Base-by-base conservation (phyloP, 2,329 filamentous ascomycete genomes). In the Claviceps pazoutovae region DNA sequence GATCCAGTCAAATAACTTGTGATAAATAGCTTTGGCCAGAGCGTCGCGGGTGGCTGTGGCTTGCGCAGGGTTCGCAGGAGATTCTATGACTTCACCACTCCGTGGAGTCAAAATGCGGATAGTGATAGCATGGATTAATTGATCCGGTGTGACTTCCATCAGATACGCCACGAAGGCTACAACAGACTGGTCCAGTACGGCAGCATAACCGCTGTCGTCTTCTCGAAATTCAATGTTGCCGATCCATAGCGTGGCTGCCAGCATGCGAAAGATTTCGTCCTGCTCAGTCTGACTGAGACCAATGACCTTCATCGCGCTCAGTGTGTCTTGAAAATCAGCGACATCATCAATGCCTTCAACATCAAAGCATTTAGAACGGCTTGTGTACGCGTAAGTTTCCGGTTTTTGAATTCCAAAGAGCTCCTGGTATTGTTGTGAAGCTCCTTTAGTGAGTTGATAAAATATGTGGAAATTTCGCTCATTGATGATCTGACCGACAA, bases 391-490 rank as follows among this genome's bases (percentile, higher is more conserved):
- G 67, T 98, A 98, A 37, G 89, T 88, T 62, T 95, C 86, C 23
- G 93, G 93, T 60, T 85, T 84, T 66, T 97, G 91, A 19, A 98
- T 75, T 49, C 93, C 93, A 64, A 88, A 96, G n/a, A 75, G 82
- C 62, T 93, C 82, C 65, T 88, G 78, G 68, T 97, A 94, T 54
- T 84, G 80, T 59, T 84, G 77, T n/a, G 89, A 86, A 9, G 91
- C 91, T 4, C 87, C 89, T 71, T 97, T 98, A 46, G 93, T 88
- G 68, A 97, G 96, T 68, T 98, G 93, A 71, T 98, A 98, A 68
- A 98, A 98, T 62, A 98, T 97, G 71, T 98, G 93, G 69, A 98
- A 98, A 71, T 95, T 97, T 60, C 93, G 82, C 76, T 98, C 93
- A 66, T 96, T 95, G 53, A 73, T 76, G 60, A 97, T 97, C 72